These are phyloP conservation scores for Euphorbia schlechtendalii DNA, from an alignment of 441 rosid species.

Conservation along the genomic window DNA sequence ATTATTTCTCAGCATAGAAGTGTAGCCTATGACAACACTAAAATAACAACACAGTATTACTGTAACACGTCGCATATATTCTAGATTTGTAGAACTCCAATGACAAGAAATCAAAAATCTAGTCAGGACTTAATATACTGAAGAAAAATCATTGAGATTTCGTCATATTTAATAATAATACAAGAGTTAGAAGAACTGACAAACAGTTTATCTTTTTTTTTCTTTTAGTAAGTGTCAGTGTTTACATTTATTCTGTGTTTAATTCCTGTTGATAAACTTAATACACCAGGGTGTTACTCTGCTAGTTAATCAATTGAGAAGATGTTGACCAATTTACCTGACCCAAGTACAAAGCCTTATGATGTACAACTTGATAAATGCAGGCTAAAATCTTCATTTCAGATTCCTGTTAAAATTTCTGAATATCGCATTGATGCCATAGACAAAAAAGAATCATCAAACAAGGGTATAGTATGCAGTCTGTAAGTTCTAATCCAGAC, in stretches of 20 bases:
- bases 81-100: not conserved
- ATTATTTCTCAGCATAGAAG: conserved; percentile 88
- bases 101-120: not conserved
- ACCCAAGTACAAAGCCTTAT: not conserved
- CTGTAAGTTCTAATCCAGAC: not conserved
- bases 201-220: not conserved
- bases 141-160: not conserved
- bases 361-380: not conserved
- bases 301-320: conserved; percentile 1
- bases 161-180: not conserved
- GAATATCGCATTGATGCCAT: not conserved
- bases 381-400: not conserved
- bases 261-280: not conserved
- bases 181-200: not conserved
- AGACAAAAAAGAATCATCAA: not conserved
- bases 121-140: not conserved
- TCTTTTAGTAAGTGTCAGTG: not conserved
- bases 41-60: conserved; percentile 5
- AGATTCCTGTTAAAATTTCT: not conserved
- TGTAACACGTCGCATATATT: not conserved
- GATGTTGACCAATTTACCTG: not conserved
- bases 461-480: not conserved
- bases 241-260: not conserved
- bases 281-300: not conserved
- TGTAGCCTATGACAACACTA: conserved; percentile 48